phyloP scores from a whole-genome alignment of 805 yeast species.

The Ogataea siamensis region DNA sequence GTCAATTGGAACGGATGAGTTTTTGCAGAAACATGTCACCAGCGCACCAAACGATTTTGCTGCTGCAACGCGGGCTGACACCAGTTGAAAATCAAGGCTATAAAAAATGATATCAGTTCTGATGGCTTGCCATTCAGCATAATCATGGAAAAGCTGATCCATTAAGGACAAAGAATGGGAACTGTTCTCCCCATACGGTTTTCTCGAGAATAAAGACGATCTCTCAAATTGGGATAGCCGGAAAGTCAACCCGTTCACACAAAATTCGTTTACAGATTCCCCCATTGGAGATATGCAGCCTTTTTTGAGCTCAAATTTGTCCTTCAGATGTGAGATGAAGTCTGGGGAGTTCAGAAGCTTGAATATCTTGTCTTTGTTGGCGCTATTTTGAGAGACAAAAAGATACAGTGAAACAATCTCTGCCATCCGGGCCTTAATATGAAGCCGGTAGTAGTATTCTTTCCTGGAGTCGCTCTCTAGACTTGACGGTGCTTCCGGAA shows the following conservation, averaged over 20 bases:
- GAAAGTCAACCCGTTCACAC: conserved; percentile 40
- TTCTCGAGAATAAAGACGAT: conserved; percentile 43
- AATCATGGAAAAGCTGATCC: conserved; percentile 52
- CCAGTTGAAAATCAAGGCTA: conserved; percentile 60
- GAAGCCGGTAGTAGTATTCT: conserved; percentile 50
- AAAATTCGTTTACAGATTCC: conserved; percentile 45
- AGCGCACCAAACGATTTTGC: conserved; percentile 80
- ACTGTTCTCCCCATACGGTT: conserved; percentile 50
- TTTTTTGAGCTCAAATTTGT: conserved; percentile 36
- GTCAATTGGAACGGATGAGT: conserved; percentile 30
- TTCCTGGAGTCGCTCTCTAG: conserved; percentile 28
- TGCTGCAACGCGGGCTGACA: conserved; percentile 63
- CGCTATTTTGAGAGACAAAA: conserved; percentile 51
- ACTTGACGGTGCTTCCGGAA: conserved; percentile 22
- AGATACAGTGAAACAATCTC: conserved; percentile 74
- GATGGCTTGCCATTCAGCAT: conserved; percentile 46
- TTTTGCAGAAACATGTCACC: conserved; percentile 61
- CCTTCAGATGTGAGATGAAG: conserved; percentile 38
- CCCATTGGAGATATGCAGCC: conserved; percentile 24
- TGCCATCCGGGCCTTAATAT: conserved; percentile 62
- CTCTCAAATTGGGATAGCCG: conserved; percentile 51
- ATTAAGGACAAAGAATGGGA: conserved; percentile 60
- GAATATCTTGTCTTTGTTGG: conserved; percentile 40
- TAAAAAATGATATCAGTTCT: conserved; percentile 53
- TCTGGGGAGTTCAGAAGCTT: conserved; percentile 19